These are phyloP conservation scores for Proteromonas lacertae DNA, from an alignment of 352 stramenopile species.

Conservation along the genomic window DNA sequence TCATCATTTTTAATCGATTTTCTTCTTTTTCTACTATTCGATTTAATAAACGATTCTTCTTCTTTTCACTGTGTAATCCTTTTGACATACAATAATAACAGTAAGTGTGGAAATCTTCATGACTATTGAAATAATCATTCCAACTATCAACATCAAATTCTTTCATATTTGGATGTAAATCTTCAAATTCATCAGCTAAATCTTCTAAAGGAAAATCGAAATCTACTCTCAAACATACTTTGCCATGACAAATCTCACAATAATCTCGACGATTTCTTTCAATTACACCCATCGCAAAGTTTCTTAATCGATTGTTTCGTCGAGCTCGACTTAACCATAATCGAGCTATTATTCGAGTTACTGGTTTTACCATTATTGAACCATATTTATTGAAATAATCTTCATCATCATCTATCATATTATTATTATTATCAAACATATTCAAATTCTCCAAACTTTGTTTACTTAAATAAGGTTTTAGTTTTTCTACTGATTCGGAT, in stretches of 20 bases:
- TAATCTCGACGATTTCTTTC: slow-evolving; percentile 29
- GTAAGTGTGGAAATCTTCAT: not conserved
- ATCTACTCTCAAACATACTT: slow-evolving; percentile 64
- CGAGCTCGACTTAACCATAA: slow-evolving; percentile 50
- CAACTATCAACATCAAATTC: slow-evolving; percentile 27
- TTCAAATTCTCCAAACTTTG: slow-evolving; percentile 79
- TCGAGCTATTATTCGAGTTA: slow-evolving; percentile 51
- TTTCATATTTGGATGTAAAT: slow-evolving; percentile 9
- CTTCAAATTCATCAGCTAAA: not conserved
- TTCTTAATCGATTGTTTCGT: slow-evolving; percentile 31
- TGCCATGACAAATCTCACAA: slow-evolving; percentile 66
- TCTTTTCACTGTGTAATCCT: not conserved
- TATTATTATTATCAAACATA: slow-evolving; percentile 46
- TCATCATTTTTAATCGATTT: slow-evolving; percentile 42
- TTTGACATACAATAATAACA: not conserved
- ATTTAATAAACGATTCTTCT: not conserved
- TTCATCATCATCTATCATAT: slow-evolving; percentile 48
- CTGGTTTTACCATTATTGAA: slow-evolving; percentile 38
- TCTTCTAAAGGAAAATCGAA: slow-evolving; percentile 7
- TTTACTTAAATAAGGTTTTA: slow-evolving; percentile 60
- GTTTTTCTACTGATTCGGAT: slow-evolving; percentile 43
- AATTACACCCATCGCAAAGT: slow-evolving; percentile 52
- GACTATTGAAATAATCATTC: not conserved
- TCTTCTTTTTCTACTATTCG: not conserved
- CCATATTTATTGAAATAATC: slow-evolving; percentile 28